These are phyloP conservation scores for Casaregolazyma suthepensis DNA, from an alignment of 1,139 yeast genomes.

Conservation along the genomic window DNA sequence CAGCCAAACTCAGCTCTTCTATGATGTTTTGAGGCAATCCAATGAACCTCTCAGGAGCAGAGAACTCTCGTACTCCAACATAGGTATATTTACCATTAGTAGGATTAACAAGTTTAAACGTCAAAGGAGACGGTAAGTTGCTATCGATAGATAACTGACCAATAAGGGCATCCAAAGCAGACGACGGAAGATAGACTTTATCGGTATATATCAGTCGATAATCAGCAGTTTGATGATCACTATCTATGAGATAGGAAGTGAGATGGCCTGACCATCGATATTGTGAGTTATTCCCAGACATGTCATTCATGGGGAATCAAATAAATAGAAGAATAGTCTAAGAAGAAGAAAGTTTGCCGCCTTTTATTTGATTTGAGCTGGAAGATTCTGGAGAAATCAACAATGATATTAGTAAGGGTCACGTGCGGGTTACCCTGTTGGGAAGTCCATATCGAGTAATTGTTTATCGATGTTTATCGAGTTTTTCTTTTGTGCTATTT, in stretches of 20 bases:
- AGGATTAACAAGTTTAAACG: constrained; percentile 29
- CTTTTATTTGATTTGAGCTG: background rate
- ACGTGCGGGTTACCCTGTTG: background rate
- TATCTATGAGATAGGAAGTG: background rate
- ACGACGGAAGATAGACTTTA: constrained; percentile 31
- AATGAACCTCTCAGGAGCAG: constrained; percentile 31
- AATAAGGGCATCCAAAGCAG: constrained; percentile 25
- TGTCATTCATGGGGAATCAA: background rate
- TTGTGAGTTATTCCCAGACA: background rate
- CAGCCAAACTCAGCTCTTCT: constrained; percentile 21
- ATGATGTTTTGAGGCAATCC: constrained; percentile 28
- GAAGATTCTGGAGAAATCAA: background rate
- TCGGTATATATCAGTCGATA: constrained; percentile 20
- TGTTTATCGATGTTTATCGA: too few species aligned
- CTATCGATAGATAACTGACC: constrained; percentile 17
- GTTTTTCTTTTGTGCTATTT: too few species aligned
- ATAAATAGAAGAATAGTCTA: background rate
- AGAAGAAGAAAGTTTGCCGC: background rate
- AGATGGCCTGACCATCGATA: constrained; percentile 6
- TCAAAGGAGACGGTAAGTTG: constrained; percentile 33
- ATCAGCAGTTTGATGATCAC: background rate
- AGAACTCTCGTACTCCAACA: constrained; percentile 39
- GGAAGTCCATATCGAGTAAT: too few species aligned
- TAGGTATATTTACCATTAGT: constrained; percentile 26
- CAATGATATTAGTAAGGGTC: background rate